These are phyloP conservation scores for Erythrobasidium yunnanense DNA, from an alignment of 768 basidiomycete genomes.

Conservation along the genomic window DNA sequence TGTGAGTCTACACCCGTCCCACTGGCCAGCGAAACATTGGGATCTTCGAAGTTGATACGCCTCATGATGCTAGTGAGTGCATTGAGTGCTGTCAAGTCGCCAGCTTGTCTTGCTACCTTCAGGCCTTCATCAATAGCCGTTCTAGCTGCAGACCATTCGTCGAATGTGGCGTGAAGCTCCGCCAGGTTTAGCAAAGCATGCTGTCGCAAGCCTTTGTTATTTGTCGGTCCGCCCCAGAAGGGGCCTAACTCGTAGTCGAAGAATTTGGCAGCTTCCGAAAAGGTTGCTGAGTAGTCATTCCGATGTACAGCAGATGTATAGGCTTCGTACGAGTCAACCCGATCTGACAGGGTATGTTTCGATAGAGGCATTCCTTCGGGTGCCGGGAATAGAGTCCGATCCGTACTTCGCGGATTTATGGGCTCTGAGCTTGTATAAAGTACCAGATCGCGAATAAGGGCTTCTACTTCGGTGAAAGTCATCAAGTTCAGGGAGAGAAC, in stretches of 20 bases:
- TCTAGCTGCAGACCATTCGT: background rate
- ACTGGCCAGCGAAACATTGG: background rate
- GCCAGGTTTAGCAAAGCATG: constrained; percentile 21
- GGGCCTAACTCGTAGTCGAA: constrained; percentile 16
- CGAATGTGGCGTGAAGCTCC: constrained; percentile 1
- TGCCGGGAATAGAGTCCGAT: background rate
- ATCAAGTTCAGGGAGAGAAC: constrained; percentile 1
- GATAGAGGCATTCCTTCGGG: background rate
- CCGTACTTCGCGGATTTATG: background rate
- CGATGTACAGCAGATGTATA: background rate
- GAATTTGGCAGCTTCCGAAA: background rate
- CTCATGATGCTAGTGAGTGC: constrained; percentile 9
- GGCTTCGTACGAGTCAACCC: background rate
- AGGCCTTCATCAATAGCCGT: background rate
- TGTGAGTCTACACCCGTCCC: background rate
- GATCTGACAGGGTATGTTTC: background rate
- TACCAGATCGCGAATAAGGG: background rate
- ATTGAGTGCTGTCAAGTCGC: constrained; percentile 7
- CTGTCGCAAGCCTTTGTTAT: constrained; percentile 22
- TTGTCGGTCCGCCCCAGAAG: background rate
- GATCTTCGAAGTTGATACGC: constrained; percentile 10
- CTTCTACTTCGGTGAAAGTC: background rate
- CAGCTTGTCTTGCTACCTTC: constrained; percentile 5
- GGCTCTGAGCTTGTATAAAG: background rate
- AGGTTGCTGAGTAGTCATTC: background rate